Base-by-base conservation (phyloP, 108 stramenopile species). In the Skeletonema marinoi region DNA sequence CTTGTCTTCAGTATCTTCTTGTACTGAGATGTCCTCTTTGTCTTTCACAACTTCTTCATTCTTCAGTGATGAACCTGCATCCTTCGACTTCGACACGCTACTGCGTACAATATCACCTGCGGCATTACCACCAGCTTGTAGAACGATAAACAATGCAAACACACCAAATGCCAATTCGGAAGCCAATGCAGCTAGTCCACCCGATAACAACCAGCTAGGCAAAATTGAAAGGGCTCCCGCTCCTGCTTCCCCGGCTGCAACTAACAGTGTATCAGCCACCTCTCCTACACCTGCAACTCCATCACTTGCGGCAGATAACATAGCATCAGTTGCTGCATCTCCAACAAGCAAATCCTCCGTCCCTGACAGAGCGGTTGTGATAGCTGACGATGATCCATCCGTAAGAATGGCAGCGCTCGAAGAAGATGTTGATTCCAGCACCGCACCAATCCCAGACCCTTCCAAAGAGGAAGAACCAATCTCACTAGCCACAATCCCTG, bases 91-190 rank as follows among this genome's bases (percentile, higher is more conserved):
- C 16, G 44, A 46, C 16, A 46, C 44, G 5, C 16, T n/a, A 4
- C 16, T 46, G 4, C 44, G 44, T n/a, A 46, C 44, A 46, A 46
- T 46, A 16, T 46, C 3, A 46, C 44, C 16, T 4, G 44, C 36
- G 25, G 25, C 66, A 42, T 39, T 42, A 21, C 56, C 56, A 17
- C 70, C 70, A 60, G 70, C 70, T 10, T 58, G 70, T 3, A 70
- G 21, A 2, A 70, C n/a, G 2, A 70, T 12, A 41, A 70, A 32
- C 8, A 70, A 19, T 32, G 70, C 70, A 70, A 70, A 60, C 25
- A 36, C 70, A 9, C 48, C 70, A 60, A 70, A 70, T 58, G 70
- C 70, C 70, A 70, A 35, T 60, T 70, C 70, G 4, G 70, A 70
- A 33, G 58, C 58, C 56, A 70, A 38, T 35, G 58, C 70, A 32